phyloP scores from a whole-genome alignment of 345 rosid genomes.

The Euphorbia peplus region DNA sequence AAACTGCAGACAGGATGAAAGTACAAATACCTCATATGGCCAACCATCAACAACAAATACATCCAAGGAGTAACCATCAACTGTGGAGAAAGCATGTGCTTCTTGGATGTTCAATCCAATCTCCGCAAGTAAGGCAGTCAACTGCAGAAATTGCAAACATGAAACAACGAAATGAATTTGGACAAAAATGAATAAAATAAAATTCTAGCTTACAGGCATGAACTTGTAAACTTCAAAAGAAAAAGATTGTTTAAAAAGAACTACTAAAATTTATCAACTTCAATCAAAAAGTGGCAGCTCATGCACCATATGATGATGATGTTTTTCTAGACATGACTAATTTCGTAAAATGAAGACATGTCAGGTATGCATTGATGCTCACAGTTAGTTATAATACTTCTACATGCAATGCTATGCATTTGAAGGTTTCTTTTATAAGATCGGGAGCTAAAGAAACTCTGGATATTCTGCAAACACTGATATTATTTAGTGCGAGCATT shows the following conservation, averaged over 20 bases:
- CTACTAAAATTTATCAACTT: background rate
- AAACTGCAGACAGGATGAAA: background rate
- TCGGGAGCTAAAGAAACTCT: background rate
- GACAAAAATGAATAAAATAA: background rate
- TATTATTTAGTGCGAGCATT: slow-evolving; percentile 4
- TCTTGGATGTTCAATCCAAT: slow-evolving; percentile 95
- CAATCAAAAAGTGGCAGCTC: background rate
- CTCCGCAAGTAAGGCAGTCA: slow-evolving; percentile 85
- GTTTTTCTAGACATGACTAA: background rate
- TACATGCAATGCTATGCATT: background rate
- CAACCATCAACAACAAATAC: slow-evolving; percentile 99
- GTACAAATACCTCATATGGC: slow-evolving; percentile 81
- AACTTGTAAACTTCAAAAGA: background rate
- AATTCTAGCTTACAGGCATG: background rate
- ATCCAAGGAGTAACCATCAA: slow-evolving; percentile 90
- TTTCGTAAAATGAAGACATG: background rate
- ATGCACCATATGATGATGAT: background rate
- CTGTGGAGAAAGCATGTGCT: slow-evolving; percentile 96
- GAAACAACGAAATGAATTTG: slow-evolving; percentile 15
- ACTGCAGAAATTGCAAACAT: slow-evolving; percentile 44
- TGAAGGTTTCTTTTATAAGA: background rate
- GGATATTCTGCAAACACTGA: slow-evolving; percentile 1
- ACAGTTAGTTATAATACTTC: background rate
- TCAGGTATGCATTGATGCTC: background rate
- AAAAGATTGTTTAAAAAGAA: too few relatives aligned